Evolutionary conservation across 1,284 basidiomycete genomes (phyloP), one percentile per base, ranked within the genome.

Genomic region (Stygiomarasmius scandens): DNA sequence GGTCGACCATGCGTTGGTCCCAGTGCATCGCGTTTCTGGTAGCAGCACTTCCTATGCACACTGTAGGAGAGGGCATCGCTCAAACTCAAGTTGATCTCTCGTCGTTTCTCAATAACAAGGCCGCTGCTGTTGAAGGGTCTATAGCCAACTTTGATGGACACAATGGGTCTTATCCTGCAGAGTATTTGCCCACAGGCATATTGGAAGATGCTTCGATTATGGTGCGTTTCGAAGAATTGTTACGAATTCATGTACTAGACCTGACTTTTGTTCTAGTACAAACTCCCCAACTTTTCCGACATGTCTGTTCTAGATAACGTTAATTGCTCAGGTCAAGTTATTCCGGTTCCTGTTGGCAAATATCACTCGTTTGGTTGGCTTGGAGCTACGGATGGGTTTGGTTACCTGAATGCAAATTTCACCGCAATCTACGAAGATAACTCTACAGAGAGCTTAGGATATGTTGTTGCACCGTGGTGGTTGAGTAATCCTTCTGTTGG

Each of bases 381-480:
- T 22, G 61, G 60, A 41, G 55, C 57, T 49, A 61, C 60, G 32
- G 60, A 61, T 38, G 60, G 60, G 2, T 56, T 54, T 19, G 49
- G 53, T 5, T 58, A 49, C 43, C 54, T 61, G 3, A 61, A 61
- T 32, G 60, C 58, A 22, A 58, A 58, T 36, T 61, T 61, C 51
- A 46, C 49, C 8, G 60, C 60, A 11, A 20, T 61, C 5, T 61
- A 61, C 56, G 60, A 56, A 5, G 67, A 66, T 48, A 58, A 58
- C 22, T 59, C 53, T 1, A 63, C 43, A 11, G 61, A 63, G 24
- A 51, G 25, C 24, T 49, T 61, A 3, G 60, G 61, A n/a, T 63
- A 67, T 46, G 64, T 68, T 27, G 58, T 68, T 49, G 66, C 63
- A 1, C 63, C 66, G 5, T 68, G 67, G 67, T 68, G 64, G 58